phyloP scores from a whole-genome alignment of 2,329 filamentous ascomycete species.

The Botrytis fabae region DNA sequence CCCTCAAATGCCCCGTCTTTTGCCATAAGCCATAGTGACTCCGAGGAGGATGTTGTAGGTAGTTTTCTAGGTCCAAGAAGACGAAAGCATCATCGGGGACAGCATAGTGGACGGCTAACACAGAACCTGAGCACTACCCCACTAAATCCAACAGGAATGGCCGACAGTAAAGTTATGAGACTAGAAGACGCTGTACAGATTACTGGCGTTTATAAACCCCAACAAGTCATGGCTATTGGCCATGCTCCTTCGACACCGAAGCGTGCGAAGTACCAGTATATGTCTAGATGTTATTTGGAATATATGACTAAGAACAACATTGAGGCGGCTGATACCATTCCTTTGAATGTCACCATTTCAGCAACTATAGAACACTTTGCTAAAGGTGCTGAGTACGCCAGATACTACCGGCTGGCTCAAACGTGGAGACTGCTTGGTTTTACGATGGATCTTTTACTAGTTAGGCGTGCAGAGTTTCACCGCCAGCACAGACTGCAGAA shows the following conservation, averaged over 20 bases:
- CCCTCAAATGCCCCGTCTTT: conserved; percentile 52
- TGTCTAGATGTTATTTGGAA: conserved; percentile 58
- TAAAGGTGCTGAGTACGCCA: conserved; percentile 55
- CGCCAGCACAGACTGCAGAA: conserved; percentile 48
- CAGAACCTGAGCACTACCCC: conserved; percentile 56
- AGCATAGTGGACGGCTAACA: conserved; percentile 47
- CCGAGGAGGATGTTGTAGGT: conserved; percentile 63
- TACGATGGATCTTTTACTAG: conserved; percentile 55
- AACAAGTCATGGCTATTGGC: conserved; percentile 64
- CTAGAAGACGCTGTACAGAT: conserved; percentile 60
- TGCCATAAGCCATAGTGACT: conserved; percentile 62
- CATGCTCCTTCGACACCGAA: conserved; percentile 54
- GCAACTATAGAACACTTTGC: conserved; percentile 58
- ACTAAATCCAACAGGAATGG: conserved; percentile 42
- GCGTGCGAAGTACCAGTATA: conserved; percentile 55
- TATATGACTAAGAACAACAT: conserved; percentile 43
- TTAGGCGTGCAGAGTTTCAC: conserved; percentile 58
- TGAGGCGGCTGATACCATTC: conserved; percentile 7
- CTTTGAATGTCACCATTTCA: conserved; percentile 45
- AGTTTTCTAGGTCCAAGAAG: conserved; percentile 56
- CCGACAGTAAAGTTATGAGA: conserved; percentile 49
- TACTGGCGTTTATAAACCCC: conserved; percentile 57
- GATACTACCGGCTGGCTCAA: conserved; percentile 61
- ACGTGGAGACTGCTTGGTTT: conserved; percentile 64
- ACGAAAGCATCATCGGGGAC: conserved; percentile 45